Evolutionary conservation across 345 rosid species (phyloP).

Genomic region (Erucastrum elatum): DNA sequence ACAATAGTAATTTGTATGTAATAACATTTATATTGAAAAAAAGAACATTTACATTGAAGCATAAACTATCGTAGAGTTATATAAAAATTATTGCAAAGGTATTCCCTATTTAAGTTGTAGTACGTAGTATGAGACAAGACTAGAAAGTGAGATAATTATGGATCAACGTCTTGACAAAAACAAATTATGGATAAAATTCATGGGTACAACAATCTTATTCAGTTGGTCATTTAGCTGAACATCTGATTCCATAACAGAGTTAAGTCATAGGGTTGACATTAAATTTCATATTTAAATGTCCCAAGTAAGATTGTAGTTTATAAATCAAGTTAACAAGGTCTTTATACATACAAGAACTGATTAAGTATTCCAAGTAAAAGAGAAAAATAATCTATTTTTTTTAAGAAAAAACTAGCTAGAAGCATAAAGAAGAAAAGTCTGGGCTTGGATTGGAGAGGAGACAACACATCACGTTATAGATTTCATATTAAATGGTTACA

Average conservation of each 20-base stretch:
- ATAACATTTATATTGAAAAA: not conserved
- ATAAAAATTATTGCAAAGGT: not conserved
- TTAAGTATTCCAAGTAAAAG: not conserved
- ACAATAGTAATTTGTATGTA: not conserved
- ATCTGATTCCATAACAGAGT: not conserved
- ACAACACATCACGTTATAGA: slow-evolving; percentile 29
- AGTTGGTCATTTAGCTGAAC: not conserved
- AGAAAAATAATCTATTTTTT: not conserved
- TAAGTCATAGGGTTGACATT: not conserved
- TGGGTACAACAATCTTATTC: slow-evolving; percentile 1
- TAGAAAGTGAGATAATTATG: not conserved
- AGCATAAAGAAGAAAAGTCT: not conserved
- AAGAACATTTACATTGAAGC: not conserved
- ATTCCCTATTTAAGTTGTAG: not conserved
- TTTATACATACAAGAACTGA: not conserved
- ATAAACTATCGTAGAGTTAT: not conserved
- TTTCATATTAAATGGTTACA: slow-evolving; percentile 27
- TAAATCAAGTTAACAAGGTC: not conserved
- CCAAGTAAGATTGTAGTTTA: not conserved
- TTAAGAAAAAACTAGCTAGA: not conserved
- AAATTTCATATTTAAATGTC: not conserved
- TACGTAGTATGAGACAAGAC: not conserved
- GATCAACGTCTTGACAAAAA: not conserved
- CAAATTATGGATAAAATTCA: not conserved
- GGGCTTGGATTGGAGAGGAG: slow-evolving; percentile 12